Percentiles rank a stretch among this genome's conserved stretches.
phyloP scores from a whole-genome alignment of 1,139 yeast genomes.

The Pichia sp. region DNA sequence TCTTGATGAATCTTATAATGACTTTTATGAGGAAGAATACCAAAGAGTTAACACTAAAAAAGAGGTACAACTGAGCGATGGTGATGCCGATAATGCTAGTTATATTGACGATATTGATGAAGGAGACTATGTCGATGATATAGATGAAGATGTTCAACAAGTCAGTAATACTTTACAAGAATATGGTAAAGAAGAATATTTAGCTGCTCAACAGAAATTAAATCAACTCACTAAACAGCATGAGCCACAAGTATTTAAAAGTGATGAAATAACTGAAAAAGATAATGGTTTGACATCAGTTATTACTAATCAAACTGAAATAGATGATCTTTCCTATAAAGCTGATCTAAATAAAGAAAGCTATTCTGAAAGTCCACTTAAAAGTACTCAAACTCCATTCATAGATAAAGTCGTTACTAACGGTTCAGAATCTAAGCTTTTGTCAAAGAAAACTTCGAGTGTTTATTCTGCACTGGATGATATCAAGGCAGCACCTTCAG shows the following conservation, averaged over 20 bases:
- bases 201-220: constrained; percentile 23
- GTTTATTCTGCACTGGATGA: background rate
- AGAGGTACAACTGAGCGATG: background rate
- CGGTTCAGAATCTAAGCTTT: background rate
- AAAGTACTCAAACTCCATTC: background rate
- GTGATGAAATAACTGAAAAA: constrained; percentile 11
- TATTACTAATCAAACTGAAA: background rate
- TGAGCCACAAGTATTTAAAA: constrained; percentile 23
- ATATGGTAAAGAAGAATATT: constrained; percentile 22
- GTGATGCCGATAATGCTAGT: constrained; percentile 1
- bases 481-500: no score
- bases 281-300: background rate
- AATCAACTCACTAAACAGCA: constrained; percentile 24
- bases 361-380: background rate
- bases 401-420: background rate
- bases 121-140: constrained; percentile 12
- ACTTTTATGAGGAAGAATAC: constrained; percentile 4
- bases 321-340: background rate
- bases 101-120: constrained; percentile 3
- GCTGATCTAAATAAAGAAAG: background rate
- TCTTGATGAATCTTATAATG: constrained; percentile 1
- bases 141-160: background rate
- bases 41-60: background rate
- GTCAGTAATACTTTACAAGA: background rate
- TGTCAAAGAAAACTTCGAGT: background rate